Base-by-base conservation (phyloP, 2,329 filamentous ascomycete genomes). In the Colletotrichum liaoningense region DNA sequence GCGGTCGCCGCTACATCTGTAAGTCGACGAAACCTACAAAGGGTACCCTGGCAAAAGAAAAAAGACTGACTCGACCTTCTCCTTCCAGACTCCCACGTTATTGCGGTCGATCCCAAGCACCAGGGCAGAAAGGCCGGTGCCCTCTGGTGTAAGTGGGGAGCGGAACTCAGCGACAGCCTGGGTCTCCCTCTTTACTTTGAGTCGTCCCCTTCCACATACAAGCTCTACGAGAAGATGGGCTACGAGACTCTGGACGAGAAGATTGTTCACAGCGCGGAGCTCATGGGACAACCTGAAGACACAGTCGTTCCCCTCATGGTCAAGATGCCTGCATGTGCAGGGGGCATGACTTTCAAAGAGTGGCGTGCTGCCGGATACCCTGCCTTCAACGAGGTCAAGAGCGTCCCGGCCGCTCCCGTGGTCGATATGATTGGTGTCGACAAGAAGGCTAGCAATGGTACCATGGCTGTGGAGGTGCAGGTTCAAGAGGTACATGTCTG, bases 131-230 rank as follows among this genome's bases (percentile, higher is more conserved):
- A 84, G 26, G 82, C 84, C 6, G 86, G 84, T 16, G 80, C 81
- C 2, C 76, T 83, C 26, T 77, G 87, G 57, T 83, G 85, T 69
- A 78, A 86, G 74, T 86, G 82, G 78, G 84, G 84, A 38, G 77
- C 79, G n/a, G 78, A 82, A 24, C 76, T 82, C 56, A 80, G 82
- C 67, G 79, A 84, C 67, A 76, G 81, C 19, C 77, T 81, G 24
- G 77, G 77, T 16, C 72, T 87, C 35, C 85, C 86, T 4, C 79
- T 86, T 4, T 88, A 88, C 78, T 81, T 88, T 54, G 86, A 88
- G 77, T 84, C 85, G 2, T 86, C 85, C 0, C 82, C 80, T 4
- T 80, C 81, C 5, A 85, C 84, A 0, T 79, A 82, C 49, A 79
- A 78, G 8, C 78, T 88, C 33, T 88, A 88, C 77, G 79, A 83